Base-by-base conservation (phyloP, 2,329 filamentous ascomycete species). In the Penicillium sp. region DNA sequence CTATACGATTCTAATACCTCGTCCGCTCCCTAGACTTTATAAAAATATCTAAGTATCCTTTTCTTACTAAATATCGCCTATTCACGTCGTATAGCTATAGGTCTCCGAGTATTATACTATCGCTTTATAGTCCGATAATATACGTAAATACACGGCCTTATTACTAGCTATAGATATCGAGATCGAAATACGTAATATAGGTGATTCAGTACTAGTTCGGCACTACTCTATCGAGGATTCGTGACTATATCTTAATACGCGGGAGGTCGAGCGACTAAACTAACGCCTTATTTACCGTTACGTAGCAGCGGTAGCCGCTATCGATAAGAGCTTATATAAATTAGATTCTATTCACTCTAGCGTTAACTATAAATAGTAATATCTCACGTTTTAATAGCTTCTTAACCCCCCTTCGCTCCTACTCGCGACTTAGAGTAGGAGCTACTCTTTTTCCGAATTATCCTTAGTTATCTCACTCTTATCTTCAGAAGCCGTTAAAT, bases 261-360 rank as follows among this genome's bases (percentile, higher is more conserved):
- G n/a, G n/a, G n/a, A n/a, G n/a, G n/a, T n/a, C n/a, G n/a, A n/a
- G n/a, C n/a, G n/a, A n/a, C n/a, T n/a, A n/a, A n/a, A n/a, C n/a
- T n/a, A n/a, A n/a, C n/a, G n/a, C n/a, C n/a, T n/a, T n/a, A n/a
- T n/a, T n/a, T n/a, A n/a, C n/a, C n/a, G n/a, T n/a, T n/a, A n/a
- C n/a, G n/a, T n/a, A n/a, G n/a, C n/a, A n/a, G n/a, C n/a, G n/a
- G n/a, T n/a, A n/a, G n/a, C n/a, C n/a, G n/a, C n/a, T n/a, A n/a
- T n/a, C n/a, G n/a, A n/a, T n/a, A n/a, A n/a, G n/a, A n/a, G 37
- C 22, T 44, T 56, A 19, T 30, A n/a, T 44, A 56, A 56, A 56
- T 30, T 56, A 24, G n/a, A 56, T 44, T 56, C 37, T 44, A 56
- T 56, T 56, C 10, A 56, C 37, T 44, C 37, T 44, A 42, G 28